Percentiles rank a stretch among this genome's conserved stretches.
Conservation (phyloP, 169 alveolate species). For the Amoebophrya sp. region DNA sequence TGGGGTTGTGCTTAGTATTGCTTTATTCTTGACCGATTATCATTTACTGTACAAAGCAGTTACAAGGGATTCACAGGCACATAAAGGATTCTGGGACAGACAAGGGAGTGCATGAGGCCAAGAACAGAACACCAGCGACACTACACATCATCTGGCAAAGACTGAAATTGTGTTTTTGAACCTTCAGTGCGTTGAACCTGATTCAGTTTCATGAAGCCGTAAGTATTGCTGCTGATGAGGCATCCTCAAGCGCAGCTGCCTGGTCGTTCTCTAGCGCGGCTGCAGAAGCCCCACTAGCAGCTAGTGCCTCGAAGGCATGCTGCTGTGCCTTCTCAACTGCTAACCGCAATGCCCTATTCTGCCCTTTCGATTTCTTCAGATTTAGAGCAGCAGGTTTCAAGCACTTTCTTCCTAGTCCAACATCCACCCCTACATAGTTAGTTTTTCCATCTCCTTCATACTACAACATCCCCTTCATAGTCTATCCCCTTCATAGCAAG, state of each 20-base stretch:
- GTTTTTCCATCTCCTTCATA: no score
- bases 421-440: no score
- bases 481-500: no score
- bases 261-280: not conserved
- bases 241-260: not conserved
- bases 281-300: not conserved
- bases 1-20: no score
- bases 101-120: not conserved
- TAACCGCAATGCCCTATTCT: not conserved
- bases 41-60: no score
- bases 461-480: no score
- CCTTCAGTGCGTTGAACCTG: no score
- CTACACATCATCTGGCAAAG: not conserved
- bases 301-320: slow-evolving; percentile 15
- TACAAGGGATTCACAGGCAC: no score
- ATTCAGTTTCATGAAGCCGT: not conserved
- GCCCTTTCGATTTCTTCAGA: not conserved
- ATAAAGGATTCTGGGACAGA: no score
- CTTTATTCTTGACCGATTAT: no score
- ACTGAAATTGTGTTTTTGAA: not conserved
- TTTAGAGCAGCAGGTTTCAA: no score
- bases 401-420: no score
- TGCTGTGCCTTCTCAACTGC: not conserved
- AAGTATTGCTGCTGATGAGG: not conserved
- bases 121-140: not conserved